Evolutionary conservation across 2,329 filamentous ascomycete species (phyloP), one percentile per base, ranked within the genome.

Genomic region (Ilyonectria destructans): DNA sequence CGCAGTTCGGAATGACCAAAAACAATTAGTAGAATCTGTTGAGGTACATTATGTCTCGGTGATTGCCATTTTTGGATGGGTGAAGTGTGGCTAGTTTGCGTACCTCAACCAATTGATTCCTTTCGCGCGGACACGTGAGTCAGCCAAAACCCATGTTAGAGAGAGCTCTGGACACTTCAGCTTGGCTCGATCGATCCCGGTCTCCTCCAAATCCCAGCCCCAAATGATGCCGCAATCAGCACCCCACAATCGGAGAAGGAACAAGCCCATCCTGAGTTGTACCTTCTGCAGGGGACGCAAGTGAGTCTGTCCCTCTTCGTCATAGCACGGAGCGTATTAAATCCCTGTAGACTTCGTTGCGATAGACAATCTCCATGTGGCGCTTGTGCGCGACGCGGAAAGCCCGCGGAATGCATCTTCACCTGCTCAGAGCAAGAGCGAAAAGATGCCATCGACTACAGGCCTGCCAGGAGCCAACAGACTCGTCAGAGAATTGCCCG

Each of bases 361-460:
- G 63, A 66, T n/a, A 49, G 63, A 26, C 45, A 66, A 8, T 61
- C 57, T 46, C 63, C 63, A 2, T 66, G 63, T 19, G 51, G 63
- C n/a, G 51, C 58, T 23, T 66, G 63, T 52, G 33, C 57, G 23
- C 49, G 63, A 10, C 63, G 63, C 3, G 52, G 52, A 3, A 61
- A 61, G 13, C 45, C 48, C 31, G 19, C 57, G 13, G 71, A 73
- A 29, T 67, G 67, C 49, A 55, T 23, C 4, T 69, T 62, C 26
- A 62, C 7, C 51, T 52, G n/a, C 59, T 65, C 66, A 3, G 70
- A 69, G n/a, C 69, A 73, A 56, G 66, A 69, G 9, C 61, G 71
- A 4, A 69, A 63, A n/a, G 62, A 69, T 52, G 69, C 66, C 6
- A 43, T 73, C 13, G 69, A 73, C 26, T 73, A 71, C 29, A 65